phyloP scores from a whole-genome alignment of 805 yeast genomes.

The Saccharomycopsis sp. region DNA sequence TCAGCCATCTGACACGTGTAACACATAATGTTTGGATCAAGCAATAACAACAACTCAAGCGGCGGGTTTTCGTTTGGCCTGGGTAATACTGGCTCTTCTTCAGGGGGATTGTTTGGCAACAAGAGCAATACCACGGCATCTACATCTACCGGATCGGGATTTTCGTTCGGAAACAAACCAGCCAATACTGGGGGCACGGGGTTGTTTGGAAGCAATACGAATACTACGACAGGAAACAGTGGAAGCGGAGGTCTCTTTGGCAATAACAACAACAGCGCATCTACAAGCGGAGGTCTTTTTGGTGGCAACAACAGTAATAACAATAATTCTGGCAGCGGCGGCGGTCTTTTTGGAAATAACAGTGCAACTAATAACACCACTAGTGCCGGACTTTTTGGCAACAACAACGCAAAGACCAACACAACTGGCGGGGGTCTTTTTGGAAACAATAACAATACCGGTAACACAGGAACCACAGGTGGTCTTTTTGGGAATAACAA shows the following conservation, averaged over 20 bases:
- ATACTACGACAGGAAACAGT: too few relatives aligned
- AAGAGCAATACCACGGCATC: not conserved
- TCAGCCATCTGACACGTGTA: too few relatives aligned
- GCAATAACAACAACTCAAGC: not conserved
- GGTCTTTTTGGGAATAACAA: constrained; percentile 26
- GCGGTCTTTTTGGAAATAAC: constrained; percentile 27
- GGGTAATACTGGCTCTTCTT: not conserved
- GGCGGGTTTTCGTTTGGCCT: not conserved
- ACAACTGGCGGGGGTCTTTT: constrained; percentile 25
- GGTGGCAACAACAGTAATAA: constrained; percentile 22
- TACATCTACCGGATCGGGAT: too few relatives aligned
- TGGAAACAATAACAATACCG: constrained; percentile 23
- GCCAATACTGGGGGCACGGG: too few relatives aligned
- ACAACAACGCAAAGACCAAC: constrained; percentile 12
- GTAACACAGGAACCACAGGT: constrained; percentile 21
- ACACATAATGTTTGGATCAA: constrained; percentile 1
- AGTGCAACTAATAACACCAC: constrained; percentile 22
- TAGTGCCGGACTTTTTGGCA: constrained; percentile 29
- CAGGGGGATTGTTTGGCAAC: not conserved
- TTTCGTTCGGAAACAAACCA: too few relatives aligned
- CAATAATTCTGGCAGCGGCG: constrained; percentile 19
- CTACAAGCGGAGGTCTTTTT: constrained; percentile 26
- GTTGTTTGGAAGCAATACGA: not conserved
- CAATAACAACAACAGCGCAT: not conserved
- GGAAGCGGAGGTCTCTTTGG: not conserved